These are phyloP conservation scores for Fusarium duplospermum DNA, from an alignment of 2,329 filamentous ascomycete species.

Conservation along the genomic window DNA sequence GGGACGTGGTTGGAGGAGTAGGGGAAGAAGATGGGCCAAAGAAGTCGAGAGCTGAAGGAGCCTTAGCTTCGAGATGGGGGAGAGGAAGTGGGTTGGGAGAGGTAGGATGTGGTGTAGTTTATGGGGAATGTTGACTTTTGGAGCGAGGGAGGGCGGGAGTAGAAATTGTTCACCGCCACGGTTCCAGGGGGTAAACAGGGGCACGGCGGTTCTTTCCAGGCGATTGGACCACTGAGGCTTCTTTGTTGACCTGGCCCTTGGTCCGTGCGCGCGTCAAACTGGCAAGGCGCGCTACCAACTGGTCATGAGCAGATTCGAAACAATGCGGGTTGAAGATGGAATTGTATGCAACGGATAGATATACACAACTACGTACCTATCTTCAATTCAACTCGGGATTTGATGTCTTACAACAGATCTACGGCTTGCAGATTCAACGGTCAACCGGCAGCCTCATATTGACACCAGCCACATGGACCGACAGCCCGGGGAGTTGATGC, in stretches of 20 bases:
- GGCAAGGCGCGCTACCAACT: conserved; percentile 43
- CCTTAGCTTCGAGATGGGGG: conserved; percentile 49
- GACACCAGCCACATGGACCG: conserved; percentile 32
- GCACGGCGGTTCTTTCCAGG: conserved; percentile 41
- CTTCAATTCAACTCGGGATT: background rate
- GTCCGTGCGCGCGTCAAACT: conserved; percentile 44
- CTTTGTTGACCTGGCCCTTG: conserved; percentile 47
- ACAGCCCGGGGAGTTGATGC: conserved; percentile 23
- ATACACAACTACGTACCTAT: background rate
- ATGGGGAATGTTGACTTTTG: conserved; percentile 52
- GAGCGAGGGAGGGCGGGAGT: conserved; percentile 25
- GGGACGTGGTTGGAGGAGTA: conserved; percentile 42
- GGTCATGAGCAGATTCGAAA: conserved; percentile 14
- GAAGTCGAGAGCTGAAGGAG: conserved; percentile 48
- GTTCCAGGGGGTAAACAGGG: conserved; percentile 41
- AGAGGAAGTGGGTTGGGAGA: conserved; percentile 44
- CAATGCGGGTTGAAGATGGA: background rate
- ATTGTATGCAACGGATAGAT: background rate
- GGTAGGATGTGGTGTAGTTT: conserved; percentile 41
- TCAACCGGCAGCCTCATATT: background rate
- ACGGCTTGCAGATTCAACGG: background rate
- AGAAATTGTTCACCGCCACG: conserved; percentile 53
- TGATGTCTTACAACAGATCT: background rate
- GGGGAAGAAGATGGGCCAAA: conserved; percentile 39
- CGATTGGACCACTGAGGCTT: conserved; percentile 39